These are phyloP conservation scores for Podospora pseudoanserina DNA, from an alignment of 495 filamentous ascomycete species.

Conservation along the genomic window DNA sequence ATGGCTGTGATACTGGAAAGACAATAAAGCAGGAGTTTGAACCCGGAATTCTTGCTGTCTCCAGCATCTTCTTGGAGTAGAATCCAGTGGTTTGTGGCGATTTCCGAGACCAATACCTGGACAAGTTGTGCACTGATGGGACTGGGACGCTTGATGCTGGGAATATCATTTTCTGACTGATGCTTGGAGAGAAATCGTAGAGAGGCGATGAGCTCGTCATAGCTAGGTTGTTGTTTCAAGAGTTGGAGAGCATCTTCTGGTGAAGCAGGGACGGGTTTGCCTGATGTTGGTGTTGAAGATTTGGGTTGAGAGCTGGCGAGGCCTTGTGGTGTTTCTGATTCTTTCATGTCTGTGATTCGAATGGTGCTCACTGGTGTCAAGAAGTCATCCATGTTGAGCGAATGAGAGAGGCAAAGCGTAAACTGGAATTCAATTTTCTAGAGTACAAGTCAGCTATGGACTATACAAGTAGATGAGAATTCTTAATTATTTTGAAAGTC, in stretches of 20 bases:
- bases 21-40: conserved; percentile 57
- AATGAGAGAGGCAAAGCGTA: no score
- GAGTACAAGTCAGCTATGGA: neutral
- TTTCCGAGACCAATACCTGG: conserved; percentile 62
- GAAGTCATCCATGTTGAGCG: conserved; percentile 45
- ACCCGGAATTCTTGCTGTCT: conserved; percentile 21
- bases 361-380: conserved; percentile 46
- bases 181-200: conserved; percentile 53
- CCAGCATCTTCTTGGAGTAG: conserved; percentile 47
- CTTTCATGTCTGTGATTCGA: conserved; percentile 12
- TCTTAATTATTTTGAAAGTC: neutral
- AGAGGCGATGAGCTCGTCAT: conserved; percentile 50
- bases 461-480: neutral
- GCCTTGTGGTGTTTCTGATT: neutral
- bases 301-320: conserved; percentile 19
- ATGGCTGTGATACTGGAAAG: conserved; percentile 70
- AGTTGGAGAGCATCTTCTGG: conserved; percentile 58
- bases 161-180: conserved; percentile 29
- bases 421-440: neutral
- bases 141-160: conserved; percentile 60
- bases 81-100: conserved; percentile 76
- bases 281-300: conserved; percentile 12
- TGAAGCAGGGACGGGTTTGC: conserved; percentile 31
- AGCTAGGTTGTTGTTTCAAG: conserved; percentile 62
- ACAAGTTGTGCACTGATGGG: conserved; percentile 67